These are phyloP conservation scores for Scopulariopsis brevicaulis DNA, from an alignment of 2,329 filamentous ascomycete species.

Conservation along the genomic window DNA sequence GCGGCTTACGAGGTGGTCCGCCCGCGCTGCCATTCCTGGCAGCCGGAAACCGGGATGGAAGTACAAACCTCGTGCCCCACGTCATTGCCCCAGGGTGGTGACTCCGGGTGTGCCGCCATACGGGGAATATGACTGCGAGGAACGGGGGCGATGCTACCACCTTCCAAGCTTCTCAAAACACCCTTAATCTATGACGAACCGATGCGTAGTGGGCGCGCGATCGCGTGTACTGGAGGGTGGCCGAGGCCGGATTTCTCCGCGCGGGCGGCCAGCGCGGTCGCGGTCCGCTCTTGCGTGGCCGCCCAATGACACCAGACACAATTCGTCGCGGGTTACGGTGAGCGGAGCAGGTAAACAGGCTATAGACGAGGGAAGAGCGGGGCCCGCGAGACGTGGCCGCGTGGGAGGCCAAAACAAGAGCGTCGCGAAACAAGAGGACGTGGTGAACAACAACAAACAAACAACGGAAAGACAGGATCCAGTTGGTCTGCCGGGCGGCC, in stretches of 20 bases:
- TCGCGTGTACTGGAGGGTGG: neutral
- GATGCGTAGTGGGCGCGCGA: neutral
- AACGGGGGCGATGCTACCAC: neutral
- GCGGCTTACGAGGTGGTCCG: neutral
- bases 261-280: neutral
- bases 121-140: neutral
- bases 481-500: neutral
- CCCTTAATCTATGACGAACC: neutral
- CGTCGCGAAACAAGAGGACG: neutral
- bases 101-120: neutral
- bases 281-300: conserved; percentile 1
- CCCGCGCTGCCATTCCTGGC: neutral
- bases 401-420: neutral
- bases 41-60: neutral
- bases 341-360: neutral
- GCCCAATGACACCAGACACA: neutral
- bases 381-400: neutral
- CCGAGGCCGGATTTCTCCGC: neutral
- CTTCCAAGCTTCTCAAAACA: neutral
- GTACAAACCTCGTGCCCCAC: neutral
- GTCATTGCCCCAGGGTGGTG: neutral
- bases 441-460: conserved; percentile 3
- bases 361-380: neutral
- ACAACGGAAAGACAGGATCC: neutral
- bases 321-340: neutral